Evolutionary conservation across 768 basidiomycete species (phyloP).

Genomic region (Suillus subaureus): DNA sequence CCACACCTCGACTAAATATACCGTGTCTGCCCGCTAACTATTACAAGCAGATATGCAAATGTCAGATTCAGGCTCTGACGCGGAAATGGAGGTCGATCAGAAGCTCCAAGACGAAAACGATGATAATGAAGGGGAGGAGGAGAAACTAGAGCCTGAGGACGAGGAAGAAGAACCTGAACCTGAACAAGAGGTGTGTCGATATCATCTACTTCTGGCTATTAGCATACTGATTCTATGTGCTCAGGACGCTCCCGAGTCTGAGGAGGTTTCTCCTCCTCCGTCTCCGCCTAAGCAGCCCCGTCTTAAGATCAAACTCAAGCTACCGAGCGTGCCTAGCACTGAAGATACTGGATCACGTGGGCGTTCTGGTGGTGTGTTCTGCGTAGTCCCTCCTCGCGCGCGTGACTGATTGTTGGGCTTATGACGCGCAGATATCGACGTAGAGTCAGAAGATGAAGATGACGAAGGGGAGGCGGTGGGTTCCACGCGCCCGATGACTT

Average conservation of each 20-base stretch:
- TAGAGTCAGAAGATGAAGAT: conserved; percentile 45
- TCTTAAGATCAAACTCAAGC: conserved; percentile 64
- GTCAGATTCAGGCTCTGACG: conserved; percentile 31
- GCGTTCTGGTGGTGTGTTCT: conserved; percentile 24
- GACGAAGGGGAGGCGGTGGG: conserved; percentile 41
- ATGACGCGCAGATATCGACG: conserved; percentile 35
- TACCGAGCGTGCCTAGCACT: conserved; percentile 42
- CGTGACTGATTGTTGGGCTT: not conserved
- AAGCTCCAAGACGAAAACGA: conserved; percentile 16
- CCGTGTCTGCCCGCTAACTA: not conserved
- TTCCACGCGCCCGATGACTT: conserved; percentile 47
- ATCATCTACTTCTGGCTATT: conserved; percentile 13
- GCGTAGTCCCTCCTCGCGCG: not conserved
- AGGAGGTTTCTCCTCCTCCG: conserved; percentile 37
- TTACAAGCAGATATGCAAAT: conserved; percentile 25
- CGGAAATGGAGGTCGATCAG: conserved; percentile 42
- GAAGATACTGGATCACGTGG: conserved; percentile 34
- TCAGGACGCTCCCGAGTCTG: conserved; percentile 36
- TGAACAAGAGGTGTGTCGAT: conserved; percentile 19
- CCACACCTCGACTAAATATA: conserved; percentile 11
- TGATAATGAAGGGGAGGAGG: conserved; percentile 25
- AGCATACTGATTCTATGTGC: conserved; percentile 21
- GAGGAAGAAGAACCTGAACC: conserved; percentile 41
- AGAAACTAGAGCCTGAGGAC: conserved; percentile 31
- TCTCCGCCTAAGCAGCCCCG: conserved; percentile 39